phyloP scores from a whole-genome alignment of 2,329 filamentous ascomycete genomes.

The Lizonia empirigonia region DNA sequence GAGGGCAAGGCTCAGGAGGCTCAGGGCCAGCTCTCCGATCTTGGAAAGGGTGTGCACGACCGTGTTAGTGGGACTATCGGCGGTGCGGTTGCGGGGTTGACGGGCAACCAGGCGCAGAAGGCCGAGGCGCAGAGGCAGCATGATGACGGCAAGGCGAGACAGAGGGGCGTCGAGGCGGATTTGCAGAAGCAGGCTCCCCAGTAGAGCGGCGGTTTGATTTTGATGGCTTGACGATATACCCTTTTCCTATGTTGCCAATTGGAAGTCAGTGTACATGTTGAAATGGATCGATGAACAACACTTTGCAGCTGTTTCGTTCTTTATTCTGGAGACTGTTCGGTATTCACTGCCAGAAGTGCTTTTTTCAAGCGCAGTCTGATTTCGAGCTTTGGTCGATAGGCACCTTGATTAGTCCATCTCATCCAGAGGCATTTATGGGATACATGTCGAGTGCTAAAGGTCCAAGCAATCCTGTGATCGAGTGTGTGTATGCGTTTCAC shows the following conservation, averaged over 20 bases:
- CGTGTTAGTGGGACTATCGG: conserved; percentile 72
- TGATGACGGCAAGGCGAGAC: conserved; percentile 80
- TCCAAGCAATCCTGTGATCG: no score
- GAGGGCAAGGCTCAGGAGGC: conserved; percentile 83
- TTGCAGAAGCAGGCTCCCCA: conserved; percentile 69
- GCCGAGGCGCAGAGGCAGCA: conserved; percentile 70
- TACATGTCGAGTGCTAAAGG: no score
- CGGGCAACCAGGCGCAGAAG: conserved; percentile 71
- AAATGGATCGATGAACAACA: no score
- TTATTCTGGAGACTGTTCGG: no score
- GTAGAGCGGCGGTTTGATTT: conserved; percentile 12
- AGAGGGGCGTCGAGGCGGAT: conserved; percentile 82
- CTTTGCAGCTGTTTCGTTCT: no score
- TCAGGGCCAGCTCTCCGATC: conserved; percentile 77
- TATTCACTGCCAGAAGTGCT: no score
- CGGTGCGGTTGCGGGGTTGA: conserved; percentile 71
- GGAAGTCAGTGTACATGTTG: no score
- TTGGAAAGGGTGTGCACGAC: conserved; percentile 64
- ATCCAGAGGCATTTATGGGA: no score
- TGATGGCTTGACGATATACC: conserved; percentile 2
- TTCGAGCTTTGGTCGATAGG: no score
- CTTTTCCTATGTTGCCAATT: not conserved
- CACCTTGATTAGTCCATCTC: no score
- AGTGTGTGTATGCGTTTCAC: no score
- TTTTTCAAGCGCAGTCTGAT: no score